phyloP scores from a whole-genome alignment of 768 basidiomycete species.

The Tulasnella sp. region DNA sequence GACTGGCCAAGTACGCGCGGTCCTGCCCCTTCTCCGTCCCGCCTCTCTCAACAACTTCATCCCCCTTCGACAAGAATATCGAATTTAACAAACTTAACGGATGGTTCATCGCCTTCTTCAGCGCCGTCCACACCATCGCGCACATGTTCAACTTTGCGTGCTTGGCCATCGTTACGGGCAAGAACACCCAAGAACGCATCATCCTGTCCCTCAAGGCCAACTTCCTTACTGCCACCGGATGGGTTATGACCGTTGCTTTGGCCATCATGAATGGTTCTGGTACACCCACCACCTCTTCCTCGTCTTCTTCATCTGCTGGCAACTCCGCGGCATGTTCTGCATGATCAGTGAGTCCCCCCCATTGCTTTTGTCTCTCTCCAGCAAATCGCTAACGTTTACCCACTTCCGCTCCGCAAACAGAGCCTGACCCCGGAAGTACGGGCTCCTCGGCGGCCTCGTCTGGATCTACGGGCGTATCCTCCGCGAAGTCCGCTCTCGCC shows the following conservation, averaged over 20 bases:
- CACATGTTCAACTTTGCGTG: neutral
- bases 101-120: no score
- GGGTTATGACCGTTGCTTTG: conserved; percentile 63
- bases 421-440: conserved; percentile 84
- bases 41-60: conserved; percentile 77
- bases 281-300: conserved; percentile 87
- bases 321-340: conserved; percentile 94
- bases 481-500: conserved; percentile 86
- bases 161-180: conserved; percentile 51
- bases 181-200: conserved; percentile 84
- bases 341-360: conserved; percentile 56
- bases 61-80: conserved; percentile 40
- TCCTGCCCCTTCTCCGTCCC: neutral
- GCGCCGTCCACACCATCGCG: neutral
- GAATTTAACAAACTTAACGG: neutral
- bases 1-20: no score
- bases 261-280: conserved; percentile 86
- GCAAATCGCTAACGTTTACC: conserved; percentile 33
- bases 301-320: conserved; percentile 90
- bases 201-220: conserved; percentile 23
- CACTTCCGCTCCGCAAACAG: conserved; percentile 9
- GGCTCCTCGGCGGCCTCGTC: conserved; percentile 80
- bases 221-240: conserved; percentile 31
- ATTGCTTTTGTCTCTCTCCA: neutral
- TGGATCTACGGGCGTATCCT: conserved; percentile 87